phyloP scores from a whole-genome alignment of 208 protist species.

The Angomonas ambiguus region DNA sequence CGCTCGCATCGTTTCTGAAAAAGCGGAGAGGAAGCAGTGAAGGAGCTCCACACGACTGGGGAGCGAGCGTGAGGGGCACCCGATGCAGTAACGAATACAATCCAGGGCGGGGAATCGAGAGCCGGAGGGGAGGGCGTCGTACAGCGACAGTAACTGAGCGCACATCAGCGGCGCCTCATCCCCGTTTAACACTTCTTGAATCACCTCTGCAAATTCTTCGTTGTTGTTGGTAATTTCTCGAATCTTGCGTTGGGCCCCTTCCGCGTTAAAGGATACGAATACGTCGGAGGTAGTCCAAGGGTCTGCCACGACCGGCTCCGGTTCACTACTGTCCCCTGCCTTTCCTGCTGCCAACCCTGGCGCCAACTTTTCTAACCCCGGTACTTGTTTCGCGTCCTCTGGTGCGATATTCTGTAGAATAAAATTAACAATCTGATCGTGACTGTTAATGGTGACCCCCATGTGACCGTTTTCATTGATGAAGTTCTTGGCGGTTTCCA shows the following conservation, averaged over 20 bases:
- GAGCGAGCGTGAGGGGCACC: not conserved
- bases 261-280: conserved; percentile 52
- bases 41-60: conserved; percentile 3
- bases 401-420: conserved; percentile 66
- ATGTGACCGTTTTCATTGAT: conserved; percentile 62
- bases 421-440: conserved; percentile 93
- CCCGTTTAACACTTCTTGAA: not conserved
- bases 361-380: conserved; percentile 21
- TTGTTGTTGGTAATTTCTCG: conserved; percentile 26
- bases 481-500: conserved; percentile 87
- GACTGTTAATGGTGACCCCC: conserved; percentile 73
- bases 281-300: not conserved
- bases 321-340: conserved; percentile 6
- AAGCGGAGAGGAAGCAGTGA: not conserved
- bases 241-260: conserved; percentile 48
- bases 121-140: conserved; percentile 18
- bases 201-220: conserved; percentile 7
- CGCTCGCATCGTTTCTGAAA: not conserved
- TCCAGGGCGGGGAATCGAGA: conserved; percentile 33
- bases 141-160: conserved; percentile 13
- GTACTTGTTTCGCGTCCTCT: conserved; percentile 31
- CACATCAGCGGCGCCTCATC: conserved; percentile 6
- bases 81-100: conserved; percentile 24
- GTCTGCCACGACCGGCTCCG: not conserved
- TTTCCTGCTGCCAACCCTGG: conserved; percentile 16